Percentiles rank a stretch among this genome's conserved stretches.
Conservation (phyloP, 2,329 filamentous ascomycete genomes). For the Coniella vitis region DNA sequence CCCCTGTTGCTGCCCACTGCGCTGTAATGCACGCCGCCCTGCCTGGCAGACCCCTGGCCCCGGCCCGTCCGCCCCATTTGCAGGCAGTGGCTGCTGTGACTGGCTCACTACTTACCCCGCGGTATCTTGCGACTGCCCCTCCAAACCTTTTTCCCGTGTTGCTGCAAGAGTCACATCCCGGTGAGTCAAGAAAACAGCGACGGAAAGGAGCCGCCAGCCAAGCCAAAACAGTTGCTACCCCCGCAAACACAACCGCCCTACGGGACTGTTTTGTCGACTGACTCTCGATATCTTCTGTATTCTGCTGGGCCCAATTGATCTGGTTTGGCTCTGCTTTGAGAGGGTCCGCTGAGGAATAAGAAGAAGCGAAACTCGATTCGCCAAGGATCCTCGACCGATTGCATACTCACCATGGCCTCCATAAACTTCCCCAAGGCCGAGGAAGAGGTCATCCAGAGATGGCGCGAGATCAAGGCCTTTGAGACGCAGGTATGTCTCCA, state of each 20-base stretch:
- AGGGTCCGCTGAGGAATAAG: background rate
- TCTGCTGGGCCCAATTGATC: background rate
- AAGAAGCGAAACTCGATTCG: background rate
- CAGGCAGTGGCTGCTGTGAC: background rate
- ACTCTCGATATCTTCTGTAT: background rate
- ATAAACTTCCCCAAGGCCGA: conserved; percentile 93
- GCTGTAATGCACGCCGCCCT: background rate
- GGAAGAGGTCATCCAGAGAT: conserved; percentile 74
- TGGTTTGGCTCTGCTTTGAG: background rate
- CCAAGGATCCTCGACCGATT: conserved; percentile 2
- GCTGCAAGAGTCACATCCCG: conserved; percentile 10
- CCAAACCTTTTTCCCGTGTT: conserved; percentile 9
- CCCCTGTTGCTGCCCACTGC: background rate
- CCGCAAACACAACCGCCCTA: background rate
- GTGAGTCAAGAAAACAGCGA: conserved; percentile 12
- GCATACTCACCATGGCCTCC: conserved; percentile 49
- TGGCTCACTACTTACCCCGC: conserved; percentile 7
- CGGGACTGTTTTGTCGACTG: background rate
- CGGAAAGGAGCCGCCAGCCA: background rate
- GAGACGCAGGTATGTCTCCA: conserved; percentile 60
- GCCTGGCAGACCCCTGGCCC: background rate
- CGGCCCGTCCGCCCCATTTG: background rate
- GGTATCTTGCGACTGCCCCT: conserved; percentile 12
- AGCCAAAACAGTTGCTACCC: background rate
- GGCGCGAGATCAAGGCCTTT: conserved; percentile 91